Evolutionary conservation across 345 rosid genomes (phyloP).

Genomic region (Citrus glauca): DNA sequence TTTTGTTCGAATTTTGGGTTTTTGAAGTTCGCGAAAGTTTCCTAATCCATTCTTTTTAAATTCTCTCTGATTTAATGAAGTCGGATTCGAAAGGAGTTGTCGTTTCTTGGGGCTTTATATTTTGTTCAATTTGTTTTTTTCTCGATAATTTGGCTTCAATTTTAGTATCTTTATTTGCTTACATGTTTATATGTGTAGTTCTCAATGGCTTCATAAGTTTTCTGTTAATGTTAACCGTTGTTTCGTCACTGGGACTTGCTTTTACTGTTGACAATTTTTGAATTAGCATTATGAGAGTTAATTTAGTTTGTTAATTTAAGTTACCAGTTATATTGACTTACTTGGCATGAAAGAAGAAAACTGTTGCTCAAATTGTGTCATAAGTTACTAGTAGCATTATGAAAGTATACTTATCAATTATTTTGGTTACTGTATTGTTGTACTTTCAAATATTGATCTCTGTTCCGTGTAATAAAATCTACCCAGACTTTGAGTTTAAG

Average conservation of each 20-base stretch:
- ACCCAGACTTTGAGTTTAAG: neutral
- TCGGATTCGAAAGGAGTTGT: neutral
- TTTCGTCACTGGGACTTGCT: slow-evolving; percentile 1
- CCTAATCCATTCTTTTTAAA: neutral
- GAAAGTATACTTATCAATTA: neutral
- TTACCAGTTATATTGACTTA: neutral
- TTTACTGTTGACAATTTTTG: neutral
- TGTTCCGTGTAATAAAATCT: neutral
- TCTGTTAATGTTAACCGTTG: neutral
- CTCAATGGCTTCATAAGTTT: neutral
- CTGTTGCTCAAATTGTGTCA: neutral
- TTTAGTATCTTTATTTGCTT: slow-evolving; percentile 2
- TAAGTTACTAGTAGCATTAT: neutral
- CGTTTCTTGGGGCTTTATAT: neutral
- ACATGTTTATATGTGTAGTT: neutral
- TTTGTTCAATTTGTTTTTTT: neutral
- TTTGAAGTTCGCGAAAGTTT: slow-evolving; percentile 5
- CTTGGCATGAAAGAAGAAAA: neutral
- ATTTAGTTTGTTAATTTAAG: neutral
- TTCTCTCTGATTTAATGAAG: neutral
- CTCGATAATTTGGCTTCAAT: neutral
- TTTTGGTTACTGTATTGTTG: slow-evolving; percentile 1
- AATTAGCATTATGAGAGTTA: neutral
- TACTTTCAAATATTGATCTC: neutral
- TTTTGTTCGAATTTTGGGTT: slow-evolving; percentile 17